These are phyloP conservation scores for Dactylellina parvicollis DNA, from an alignment of 2,329 filamentous ascomycete genomes.

Conservation along the genomic window DNA sequence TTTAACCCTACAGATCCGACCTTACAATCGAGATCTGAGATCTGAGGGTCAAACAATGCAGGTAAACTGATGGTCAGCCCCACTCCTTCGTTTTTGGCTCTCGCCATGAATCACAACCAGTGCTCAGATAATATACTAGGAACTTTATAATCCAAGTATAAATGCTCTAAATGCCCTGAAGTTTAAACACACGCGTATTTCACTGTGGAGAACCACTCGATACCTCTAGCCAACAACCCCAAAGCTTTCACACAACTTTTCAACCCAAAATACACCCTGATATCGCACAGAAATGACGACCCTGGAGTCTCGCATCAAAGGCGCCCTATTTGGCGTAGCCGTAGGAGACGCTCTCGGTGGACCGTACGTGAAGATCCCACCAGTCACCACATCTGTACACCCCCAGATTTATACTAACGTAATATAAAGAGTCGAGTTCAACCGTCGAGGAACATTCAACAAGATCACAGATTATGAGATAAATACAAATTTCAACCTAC, in stretches of 20 bases:
- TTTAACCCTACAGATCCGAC: neutral
- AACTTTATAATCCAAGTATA: too few species aligned
- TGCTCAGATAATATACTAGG: too few species aligned
- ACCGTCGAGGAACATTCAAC: conserved; percentile 60
- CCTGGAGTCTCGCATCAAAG: conserved; percentile 46
- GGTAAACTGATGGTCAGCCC: neutral
- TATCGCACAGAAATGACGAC: conserved; percentile 24
- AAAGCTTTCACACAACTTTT: neutral
- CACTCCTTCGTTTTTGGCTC: neutral
- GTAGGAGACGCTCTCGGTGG: conserved; percentile 63
- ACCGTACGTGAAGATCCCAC: conserved; percentile 55
- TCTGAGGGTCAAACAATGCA: neutral
- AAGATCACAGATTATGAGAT: conserved; percentile 59
- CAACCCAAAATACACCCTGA: neutral
- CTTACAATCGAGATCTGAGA: too few species aligned
- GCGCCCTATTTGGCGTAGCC: conserved; percentile 62
- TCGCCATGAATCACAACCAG: too few species aligned
- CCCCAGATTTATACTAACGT: neutral
- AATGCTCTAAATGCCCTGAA: neutral
- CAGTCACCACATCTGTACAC: neutral
- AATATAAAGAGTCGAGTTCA: conserved; percentile 60
- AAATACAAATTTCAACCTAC: conserved; percentile 60
- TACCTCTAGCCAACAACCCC: neutral
- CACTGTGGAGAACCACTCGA: neutral
- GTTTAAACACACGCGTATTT: neutral